Evolutionary conservation across 2,329 filamentous ascomycete genomes (phyloP).

Genomic region (Hymenoscyphus repandus): DNA sequence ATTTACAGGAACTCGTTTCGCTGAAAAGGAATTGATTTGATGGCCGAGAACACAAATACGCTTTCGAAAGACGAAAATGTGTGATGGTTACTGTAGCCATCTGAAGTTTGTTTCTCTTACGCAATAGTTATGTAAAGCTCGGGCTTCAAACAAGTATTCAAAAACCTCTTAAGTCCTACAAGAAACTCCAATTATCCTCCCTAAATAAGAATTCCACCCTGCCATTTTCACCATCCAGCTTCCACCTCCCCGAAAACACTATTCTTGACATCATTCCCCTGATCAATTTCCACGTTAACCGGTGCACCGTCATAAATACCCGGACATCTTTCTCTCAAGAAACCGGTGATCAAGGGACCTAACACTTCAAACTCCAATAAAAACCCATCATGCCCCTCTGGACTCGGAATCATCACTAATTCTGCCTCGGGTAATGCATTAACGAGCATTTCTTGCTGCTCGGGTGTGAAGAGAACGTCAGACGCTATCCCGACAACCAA

Average conservation of each 20-base stretch:
- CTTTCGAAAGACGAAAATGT: too few species aligned
- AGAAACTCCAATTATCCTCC: not conserved
- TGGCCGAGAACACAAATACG: too few species aligned
- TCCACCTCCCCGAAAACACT: not conserved
- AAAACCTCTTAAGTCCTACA: not conserved
- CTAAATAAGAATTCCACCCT: not conserved
- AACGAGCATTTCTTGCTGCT: slow-evolving; percentile 31
- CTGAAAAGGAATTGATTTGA: too few species aligned
- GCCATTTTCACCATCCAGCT: not conserved
- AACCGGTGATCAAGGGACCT: not conserved
- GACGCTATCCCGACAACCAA: slow-evolving; percentile 34
- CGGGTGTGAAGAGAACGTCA: slow-evolving; percentile 32
- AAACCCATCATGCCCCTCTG: slow-evolving; percentile 3
- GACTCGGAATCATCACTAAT: slow-evolving; percentile 26
- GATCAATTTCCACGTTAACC: not conserved
- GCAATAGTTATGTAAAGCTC: too few species aligned
- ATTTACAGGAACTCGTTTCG: too few species aligned
- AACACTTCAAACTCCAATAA: slow-evolving; percentile 18
- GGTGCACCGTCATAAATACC: not conserved
- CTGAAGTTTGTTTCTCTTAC: too few species aligned
- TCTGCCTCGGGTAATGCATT: slow-evolving; percentile 28
- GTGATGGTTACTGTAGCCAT: too few species aligned
- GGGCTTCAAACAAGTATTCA: not conserved
- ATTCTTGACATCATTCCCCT: not conserved
- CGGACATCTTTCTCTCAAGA: not conserved